phyloP scores from a whole-genome alignment of 2,329 filamentous ascomycete species.

The Sporothrix curviconia region DNA sequence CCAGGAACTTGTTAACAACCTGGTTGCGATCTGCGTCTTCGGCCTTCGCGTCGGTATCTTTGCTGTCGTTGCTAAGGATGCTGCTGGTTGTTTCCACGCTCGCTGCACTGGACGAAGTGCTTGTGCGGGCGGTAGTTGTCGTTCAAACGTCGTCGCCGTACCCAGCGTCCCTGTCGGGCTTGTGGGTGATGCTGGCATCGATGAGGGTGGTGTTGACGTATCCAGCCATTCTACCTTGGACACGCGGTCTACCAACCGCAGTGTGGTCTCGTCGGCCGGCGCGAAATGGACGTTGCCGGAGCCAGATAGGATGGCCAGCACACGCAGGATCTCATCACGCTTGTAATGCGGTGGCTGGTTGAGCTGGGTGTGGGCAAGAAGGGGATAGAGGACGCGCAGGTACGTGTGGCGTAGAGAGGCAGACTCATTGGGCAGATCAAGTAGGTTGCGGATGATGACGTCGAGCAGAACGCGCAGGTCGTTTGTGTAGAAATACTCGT shows the following conservation, averaged over 20 bases:
- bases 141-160: constrained; percentile 6
- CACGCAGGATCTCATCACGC: constrained; percentile 69
- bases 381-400: constrained; percentile 81
- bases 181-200: constrained; percentile 7
- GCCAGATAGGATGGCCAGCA: constrained; percentile 66
- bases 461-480: constrained; percentile 90
- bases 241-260: constrained; percentile 71
- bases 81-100: constrained; percentile 2
- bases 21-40: background rate
- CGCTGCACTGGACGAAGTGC: constrained; percentile 5
- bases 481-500: constrained; percentile 98
- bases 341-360: constrained; percentile 86
- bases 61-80: constrained; percentile 16
- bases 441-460: constrained; percentile 92
- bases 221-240: constrained; percentile 59
- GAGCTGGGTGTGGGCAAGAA: constrained; percentile 87
- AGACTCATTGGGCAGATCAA: constrained; percentile 84
- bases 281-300: constrained; percentile 67
- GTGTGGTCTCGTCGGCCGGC: constrained; percentile 71
- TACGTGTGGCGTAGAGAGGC: constrained; percentile 82
- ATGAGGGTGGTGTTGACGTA: constrained; percentile 28
- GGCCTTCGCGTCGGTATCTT: constrained; percentile 13
- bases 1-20: constrained; percentile 55
- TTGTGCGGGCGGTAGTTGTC: constrained; percentile 8
- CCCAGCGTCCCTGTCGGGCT: constrained; percentile 13